Conservation (phyloP, 225 moss, liverwort and hornwort genomes). For the Marchantia paleacea region DNA sequence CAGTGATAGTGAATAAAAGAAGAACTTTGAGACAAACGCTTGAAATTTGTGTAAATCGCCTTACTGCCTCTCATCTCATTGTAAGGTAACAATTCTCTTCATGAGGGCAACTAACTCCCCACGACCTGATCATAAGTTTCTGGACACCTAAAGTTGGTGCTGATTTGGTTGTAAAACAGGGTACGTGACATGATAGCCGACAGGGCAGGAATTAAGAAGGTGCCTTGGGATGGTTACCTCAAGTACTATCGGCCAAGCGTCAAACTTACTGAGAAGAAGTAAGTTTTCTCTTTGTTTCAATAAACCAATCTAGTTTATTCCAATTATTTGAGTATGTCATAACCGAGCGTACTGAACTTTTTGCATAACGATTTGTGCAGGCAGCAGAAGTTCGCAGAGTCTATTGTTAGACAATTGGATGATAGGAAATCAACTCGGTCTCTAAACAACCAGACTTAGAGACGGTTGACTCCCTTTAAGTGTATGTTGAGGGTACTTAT, state of each 20-base stretch:
- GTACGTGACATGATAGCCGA: slow-evolving; percentile 74
- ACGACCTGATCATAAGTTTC: neutral
- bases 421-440: neutral
- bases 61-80: neutral
- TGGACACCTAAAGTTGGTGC: neutral
- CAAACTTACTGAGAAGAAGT: slow-evolving; percentile 97
- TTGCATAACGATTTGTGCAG: slow-evolving; percentile 29
- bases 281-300: neutral
- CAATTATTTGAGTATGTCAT: neutral
- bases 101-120: neutral
- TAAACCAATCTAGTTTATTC: neutral
- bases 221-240: slow-evolving; percentile 97
- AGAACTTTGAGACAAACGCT: neutral
- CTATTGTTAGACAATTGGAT: slow-evolving; percentile 33
- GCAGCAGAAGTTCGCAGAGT: slow-evolving; percentile 52
- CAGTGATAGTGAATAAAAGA: neutral
- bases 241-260: slow-evolving; percentile 93
- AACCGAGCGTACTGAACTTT: neutral
- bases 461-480: neutral
- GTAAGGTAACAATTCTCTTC: neutral
- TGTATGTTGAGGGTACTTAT: neutral
- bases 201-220: slow-evolving; percentile 92
- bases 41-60: neutral
- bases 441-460: neutral
- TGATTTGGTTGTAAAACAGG: slow-evolving; percentile 35